Conservation (phyloP, 331 rosid species). For the Saraca asoca region DNA sequence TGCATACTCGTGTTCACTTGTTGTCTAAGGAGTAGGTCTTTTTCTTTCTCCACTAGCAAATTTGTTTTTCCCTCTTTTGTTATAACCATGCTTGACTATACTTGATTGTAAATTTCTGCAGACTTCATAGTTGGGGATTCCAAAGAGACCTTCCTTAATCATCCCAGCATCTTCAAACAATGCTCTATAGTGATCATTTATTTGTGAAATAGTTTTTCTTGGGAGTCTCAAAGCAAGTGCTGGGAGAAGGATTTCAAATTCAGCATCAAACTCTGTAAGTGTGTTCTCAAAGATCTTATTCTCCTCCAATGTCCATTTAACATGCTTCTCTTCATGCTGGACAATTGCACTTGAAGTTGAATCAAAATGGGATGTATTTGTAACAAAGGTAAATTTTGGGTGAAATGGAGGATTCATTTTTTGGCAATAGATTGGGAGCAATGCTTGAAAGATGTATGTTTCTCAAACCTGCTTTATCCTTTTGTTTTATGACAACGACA, state of each 20-base stretch:
- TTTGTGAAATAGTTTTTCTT: background rate
- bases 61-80: too few species aligned
- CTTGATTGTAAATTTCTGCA: background rate
- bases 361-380: background rate
- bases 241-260: background rate
- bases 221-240: slow-evolving; percentile 11
- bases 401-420: too few species aligned
- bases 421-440: too few species aligned
- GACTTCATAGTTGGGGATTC: background rate
- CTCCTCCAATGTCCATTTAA: background rate
- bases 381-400: background rate
- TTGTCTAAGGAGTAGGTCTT: too few species aligned
- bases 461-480: too few species aligned
- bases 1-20: too few species aligned
- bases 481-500: too few species aligned
- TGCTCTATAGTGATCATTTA: background rate
- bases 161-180: background rate
- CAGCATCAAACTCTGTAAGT: background rate
- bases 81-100: background rate
- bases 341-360: background rate
- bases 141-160: background rate
- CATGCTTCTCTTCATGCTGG: background rate
- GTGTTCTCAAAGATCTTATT: slow-evolving; percentile 13
- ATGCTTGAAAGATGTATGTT: too few species aligned
- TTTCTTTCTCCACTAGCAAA: background rate